Percentiles rank a stretch among this genome's conserved stretches.
phyloP scores from a whole-genome alignment of 2,329 filamentous ascomycete species.

The Onygena corvina region DNA sequence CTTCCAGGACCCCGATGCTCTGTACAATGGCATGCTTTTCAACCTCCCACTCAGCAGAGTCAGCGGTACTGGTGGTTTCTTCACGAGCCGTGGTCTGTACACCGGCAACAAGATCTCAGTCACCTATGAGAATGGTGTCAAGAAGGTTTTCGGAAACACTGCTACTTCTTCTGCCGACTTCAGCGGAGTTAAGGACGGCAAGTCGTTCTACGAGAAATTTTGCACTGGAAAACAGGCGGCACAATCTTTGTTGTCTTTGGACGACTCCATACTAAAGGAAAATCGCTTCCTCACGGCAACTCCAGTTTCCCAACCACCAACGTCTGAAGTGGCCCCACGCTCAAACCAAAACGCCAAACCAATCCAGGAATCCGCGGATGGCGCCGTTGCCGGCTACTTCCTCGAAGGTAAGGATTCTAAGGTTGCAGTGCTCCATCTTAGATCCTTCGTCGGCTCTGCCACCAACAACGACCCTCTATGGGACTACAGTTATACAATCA shows the following conservation, averaged over 20 bases:
- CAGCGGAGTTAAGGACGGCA: constrained; percentile 28
- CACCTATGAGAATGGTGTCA: constrained; percentile 24
- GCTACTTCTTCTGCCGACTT: constrained; percentile 22
- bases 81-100: constrained; percentile 16
- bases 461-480: constrained; percentile 8
- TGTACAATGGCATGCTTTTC: constrained; percentile 25
- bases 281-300: constrained; percentile 19
- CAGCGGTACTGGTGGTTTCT: constrained; percentile 10
- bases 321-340: constrained; percentile 23
- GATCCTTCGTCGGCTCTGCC: constrained; percentile 26
- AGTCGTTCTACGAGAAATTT: constrained; percentile 32
- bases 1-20: constrained; percentile 23
- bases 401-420: constrained; percentile 31
- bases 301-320: constrained; percentile 26
- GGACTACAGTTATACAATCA: constrained; percentile 29
- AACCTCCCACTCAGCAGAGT: constrained; percentile 10
- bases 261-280: constrained; percentile 10
- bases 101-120: constrained; percentile 21
- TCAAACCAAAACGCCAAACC: constrained; percentile 31
- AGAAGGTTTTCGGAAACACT: constrained; percentile 18
- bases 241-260: not conserved
- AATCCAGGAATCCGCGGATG: constrained; percentile 23
- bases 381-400: constrained; percentile 35
- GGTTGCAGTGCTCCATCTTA: constrained; percentile 35
- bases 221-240: constrained; percentile 16